A percentile compares a stretch with the other conserved stretches of the same genome.
Conservation (phyloP, 352 stramenopile species). For the Peronospora farinosa region DNA sequence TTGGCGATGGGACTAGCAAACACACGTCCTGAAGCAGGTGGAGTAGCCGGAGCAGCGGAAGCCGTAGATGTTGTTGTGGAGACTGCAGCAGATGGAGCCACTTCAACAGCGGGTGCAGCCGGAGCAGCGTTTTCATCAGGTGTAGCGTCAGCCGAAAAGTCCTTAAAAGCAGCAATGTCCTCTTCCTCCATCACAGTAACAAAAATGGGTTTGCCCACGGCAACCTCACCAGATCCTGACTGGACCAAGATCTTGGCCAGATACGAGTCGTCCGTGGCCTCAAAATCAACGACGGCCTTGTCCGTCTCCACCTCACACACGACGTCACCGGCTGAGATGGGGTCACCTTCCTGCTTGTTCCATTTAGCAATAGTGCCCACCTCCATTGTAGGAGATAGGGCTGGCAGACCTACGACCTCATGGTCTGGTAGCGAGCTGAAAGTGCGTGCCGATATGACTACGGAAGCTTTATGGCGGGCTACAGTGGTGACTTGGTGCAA, state of each 20-base stretch:
- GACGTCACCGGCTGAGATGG: conserved; percentile 88
- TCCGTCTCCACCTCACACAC: conserved; percentile 96
- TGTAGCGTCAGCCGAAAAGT: conserved; percentile 44
- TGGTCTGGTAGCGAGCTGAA: conserved; percentile 68
- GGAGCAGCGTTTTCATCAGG: conserved; percentile 26
- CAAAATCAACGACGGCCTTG: conserved; percentile 97
- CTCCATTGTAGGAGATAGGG: conserved; percentile 91
- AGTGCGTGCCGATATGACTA: conserved; percentile 25
- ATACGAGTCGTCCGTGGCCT: conserved; percentile 93
- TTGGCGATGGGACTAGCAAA: conserved; percentile 93
- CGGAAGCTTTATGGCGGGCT: conserved; percentile 17
- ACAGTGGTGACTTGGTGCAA: conserved; percentile 25
- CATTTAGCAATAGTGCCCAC: conserved; percentile 92
- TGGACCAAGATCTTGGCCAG: conserved; percentile 93
- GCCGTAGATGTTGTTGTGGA: conserved; percentile 18
- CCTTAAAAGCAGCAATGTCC: conserved; percentile 49
- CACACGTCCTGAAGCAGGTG: conserved; percentile 65
- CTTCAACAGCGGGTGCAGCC: conserved; percentile 18
- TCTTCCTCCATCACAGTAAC: conserved; percentile 53
- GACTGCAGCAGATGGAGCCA: conserved; percentile 17
- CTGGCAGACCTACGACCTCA: conserved; percentile 68
- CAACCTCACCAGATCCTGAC: conserved; percentile 82
- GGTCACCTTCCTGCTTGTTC: conserved; percentile 89
- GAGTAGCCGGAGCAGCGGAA: conserved; percentile 13
- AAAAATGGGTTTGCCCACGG: conserved; percentile 66